These are phyloP conservation scores for Penicillium sp. DNA, from an alignment of 2,329 filamentous ascomycete species.

Conservation along the genomic window DNA sequence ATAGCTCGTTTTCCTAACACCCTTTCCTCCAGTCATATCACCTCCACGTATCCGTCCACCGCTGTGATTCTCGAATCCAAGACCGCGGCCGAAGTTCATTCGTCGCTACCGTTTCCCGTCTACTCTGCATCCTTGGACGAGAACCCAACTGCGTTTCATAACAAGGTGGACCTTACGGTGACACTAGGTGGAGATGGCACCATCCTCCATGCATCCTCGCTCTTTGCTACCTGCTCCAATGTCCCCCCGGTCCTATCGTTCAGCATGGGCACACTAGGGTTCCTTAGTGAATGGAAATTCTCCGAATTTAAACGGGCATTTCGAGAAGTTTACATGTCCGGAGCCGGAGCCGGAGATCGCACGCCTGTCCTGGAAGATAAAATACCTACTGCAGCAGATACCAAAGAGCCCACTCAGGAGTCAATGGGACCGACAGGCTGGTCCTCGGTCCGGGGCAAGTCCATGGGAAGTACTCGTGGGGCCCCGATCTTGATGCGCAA, in stretches of 20 bases:
- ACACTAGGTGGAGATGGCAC: slow-evolving; percentile 94
- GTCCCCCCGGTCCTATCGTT: slow-evolving; percentile 93
- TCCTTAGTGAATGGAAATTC: slow-evolving; percentile 96
- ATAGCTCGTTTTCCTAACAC: slow-evolving; percentile 35
- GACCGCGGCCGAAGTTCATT: slow-evolving; percentile 71
- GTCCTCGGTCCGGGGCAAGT: slow-evolving; percentile 75
- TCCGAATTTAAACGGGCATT: slow-evolving; percentile 88
- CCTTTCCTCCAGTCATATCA: slow-evolving; percentile 64
- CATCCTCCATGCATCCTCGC: slow-evolving; percentile 78
- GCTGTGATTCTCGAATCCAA: slow-evolving; percentile 80
- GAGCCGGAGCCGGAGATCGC: slow-evolving; percentile 54
- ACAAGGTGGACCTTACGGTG: slow-evolving; percentile 83
- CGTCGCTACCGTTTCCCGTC: slow-evolving; percentile 70
- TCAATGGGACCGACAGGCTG: slow-evolving; percentile 56
- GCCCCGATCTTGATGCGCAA: slow-evolving; percentile 85
- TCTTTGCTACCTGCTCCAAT: slow-evolving; percentile 77
- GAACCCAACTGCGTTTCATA: slow-evolving; percentile 57
- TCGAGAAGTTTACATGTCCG: slow-evolving; percentile 87
- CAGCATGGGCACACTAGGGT: slow-evolving; percentile 94
- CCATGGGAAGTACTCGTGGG: slow-evolving; percentile 71
- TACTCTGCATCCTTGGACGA: slow-evolving; percentile 52
- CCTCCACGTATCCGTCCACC: slow-evolving; percentile 74
- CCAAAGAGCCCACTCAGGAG: slow-evolving; percentile 20
- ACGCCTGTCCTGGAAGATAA: slow-evolving; percentile 41
- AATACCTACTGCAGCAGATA: slow-evolving; percentile 22